Percentiles rank a stretch among this genome's conserved stretches.
phyloP scores from a whole-genome alignment of 1,284 basidiomycete species.

The Sanguinoderma infundibulare region DNA sequence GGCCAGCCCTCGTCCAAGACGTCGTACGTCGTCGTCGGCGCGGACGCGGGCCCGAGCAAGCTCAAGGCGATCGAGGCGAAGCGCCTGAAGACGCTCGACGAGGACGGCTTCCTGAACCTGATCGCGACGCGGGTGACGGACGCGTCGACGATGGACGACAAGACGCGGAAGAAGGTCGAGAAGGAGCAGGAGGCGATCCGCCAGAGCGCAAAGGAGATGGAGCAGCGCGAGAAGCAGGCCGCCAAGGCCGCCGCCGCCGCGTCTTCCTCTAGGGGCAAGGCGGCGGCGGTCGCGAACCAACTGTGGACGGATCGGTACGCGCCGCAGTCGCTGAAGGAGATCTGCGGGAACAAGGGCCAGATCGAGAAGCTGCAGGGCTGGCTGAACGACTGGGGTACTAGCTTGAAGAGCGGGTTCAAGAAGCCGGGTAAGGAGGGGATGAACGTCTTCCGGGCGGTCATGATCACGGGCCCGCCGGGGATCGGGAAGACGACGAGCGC shows the following conservation, averaged over 20 bases:
- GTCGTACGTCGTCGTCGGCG: slow-evolving; percentile 88
- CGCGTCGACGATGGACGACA: slow-evolving; percentile 68
- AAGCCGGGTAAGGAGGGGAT: slow-evolving; percentile 93
- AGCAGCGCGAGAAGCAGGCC: slow-evolving; percentile 63
- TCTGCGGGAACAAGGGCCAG: slow-evolving; percentile 93
- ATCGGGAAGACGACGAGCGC: slow-evolving; percentile 98
- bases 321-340: slow-evolving; percentile 84
- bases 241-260: slow-evolving; percentile 31
- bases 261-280: not conserved
- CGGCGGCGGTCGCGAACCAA: slow-evolving; percentile 54
- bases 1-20: slow-evolving; percentile 91
- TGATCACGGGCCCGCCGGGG: slow-evolving; percentile 94
- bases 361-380: slow-evolving; percentile 90
- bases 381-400: slow-evolving; percentile 82
- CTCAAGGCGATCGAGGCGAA: slow-evolving; percentile 86
- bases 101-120: slow-evolving; percentile 88
- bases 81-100: slow-evolving; percentile 75
- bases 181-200: slow-evolving; percentile 82
- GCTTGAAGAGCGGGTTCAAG: slow-evolving; percentile 81
- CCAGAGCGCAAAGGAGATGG: slow-evolving; percentile 78
- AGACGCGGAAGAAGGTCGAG: slow-evolving; percentile 80
- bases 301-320: slow-evolving; percentile 98
- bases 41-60: slow-evolving; percentile 89
- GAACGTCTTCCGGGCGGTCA: slow-evolving; percentile 85
- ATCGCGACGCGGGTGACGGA: slow-evolving; percentile 65